Evolutionary conservation across 331 rosid genomes (phyloP).

Genomic region (Pyracantha coccinea): DNA sequence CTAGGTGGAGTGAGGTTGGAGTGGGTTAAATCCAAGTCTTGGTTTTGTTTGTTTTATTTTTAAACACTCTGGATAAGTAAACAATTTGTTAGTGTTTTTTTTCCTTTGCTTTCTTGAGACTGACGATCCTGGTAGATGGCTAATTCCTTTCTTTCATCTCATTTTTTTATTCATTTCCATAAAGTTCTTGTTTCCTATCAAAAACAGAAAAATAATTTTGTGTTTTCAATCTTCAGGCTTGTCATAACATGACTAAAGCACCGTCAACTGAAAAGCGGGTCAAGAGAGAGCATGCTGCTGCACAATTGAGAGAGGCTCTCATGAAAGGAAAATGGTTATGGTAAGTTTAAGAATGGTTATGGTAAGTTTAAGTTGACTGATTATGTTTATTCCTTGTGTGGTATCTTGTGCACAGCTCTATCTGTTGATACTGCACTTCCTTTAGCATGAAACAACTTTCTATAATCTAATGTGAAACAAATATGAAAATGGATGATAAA

Average conservation of each 20-base stretch:
- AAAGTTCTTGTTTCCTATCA: not conserved
- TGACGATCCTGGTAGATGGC: slow-evolving; percentile 12
- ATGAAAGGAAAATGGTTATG: slow-evolving; percentile 90
- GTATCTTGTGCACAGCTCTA: not conserved
- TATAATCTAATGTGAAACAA: not conserved
- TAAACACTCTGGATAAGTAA: not conserved
- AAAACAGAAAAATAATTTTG: not conserved
- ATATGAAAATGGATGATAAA: not conserved
- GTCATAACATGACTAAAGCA: slow-evolving; percentile 48
- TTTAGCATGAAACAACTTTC: not conserved
- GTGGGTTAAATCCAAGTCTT: not conserved
- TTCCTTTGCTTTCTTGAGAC: not conserved
- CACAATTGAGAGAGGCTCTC: slow-evolving; percentile 70
- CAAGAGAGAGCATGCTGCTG: slow-evolving; percentile 72
- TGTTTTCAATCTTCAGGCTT: slow-evolving; percentile 52
- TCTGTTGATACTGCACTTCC: not conserved
- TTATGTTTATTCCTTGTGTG: slow-evolving; percentile 1
- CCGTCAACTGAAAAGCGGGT: slow-evolving; percentile 64
- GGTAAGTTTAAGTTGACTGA: slow-evolving; percentile 48
- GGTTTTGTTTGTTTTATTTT: not conserved
- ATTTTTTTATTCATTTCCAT: not conserved
- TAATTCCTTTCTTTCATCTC: not conserved
- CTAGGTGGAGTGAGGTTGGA: not conserved
- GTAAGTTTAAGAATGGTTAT: slow-evolving; percentile 81
- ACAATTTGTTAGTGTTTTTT: not conserved